Evolutionary conservation across 78 protist genomes (phyloP).

Genomic region (Planoprotostelium fungivorum): DNA sequence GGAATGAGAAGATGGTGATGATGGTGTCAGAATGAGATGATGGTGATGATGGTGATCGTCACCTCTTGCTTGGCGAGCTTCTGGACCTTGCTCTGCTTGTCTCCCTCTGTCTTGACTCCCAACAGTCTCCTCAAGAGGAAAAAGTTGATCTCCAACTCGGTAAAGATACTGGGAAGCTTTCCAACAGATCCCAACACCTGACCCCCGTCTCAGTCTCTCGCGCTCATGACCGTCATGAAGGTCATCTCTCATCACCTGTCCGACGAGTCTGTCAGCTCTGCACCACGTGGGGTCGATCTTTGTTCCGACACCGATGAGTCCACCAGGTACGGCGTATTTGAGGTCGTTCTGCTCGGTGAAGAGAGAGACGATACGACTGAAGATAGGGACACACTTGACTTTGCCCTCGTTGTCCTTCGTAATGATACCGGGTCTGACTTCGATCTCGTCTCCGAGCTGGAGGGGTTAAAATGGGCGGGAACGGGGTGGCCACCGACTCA

Average conservation of each 20-base stretch:
- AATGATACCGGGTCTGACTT: conserved; percentile 98
- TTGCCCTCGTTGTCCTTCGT: conserved; percentile 73
- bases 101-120: conserved; percentile 94
- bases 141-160: conserved; percentile 81
- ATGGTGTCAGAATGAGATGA: conserved; percentile 15
- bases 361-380: conserved; percentile 84
- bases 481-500: neutral
- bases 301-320: conserved; percentile 99
- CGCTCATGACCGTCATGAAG: too few species aligned
- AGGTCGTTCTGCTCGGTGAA: conserved; percentile 92
- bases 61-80: conserved; percentile 87
- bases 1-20: too few species aligned
- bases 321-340: conserved; percentile 99
- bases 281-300: conserved; percentile 97
- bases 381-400: conserved; percentile 86
- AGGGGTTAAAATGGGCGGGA: conserved; percentile 7
- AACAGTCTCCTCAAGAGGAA: conserved; percentile 93
- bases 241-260: too few species aligned
- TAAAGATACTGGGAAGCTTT: conserved; percentile 88
- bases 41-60: too few species aligned
- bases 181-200: conserved; percentile 93
- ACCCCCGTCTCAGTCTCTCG: neutral
- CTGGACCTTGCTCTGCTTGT: conserved; percentile 72
- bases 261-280: conserved; percentile 97
- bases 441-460: conserved; percentile 92